phyloP scores from a whole-genome alignment of 2,329 filamentous ascomycete species.

The Calonectria hawksworthii region DNA sequence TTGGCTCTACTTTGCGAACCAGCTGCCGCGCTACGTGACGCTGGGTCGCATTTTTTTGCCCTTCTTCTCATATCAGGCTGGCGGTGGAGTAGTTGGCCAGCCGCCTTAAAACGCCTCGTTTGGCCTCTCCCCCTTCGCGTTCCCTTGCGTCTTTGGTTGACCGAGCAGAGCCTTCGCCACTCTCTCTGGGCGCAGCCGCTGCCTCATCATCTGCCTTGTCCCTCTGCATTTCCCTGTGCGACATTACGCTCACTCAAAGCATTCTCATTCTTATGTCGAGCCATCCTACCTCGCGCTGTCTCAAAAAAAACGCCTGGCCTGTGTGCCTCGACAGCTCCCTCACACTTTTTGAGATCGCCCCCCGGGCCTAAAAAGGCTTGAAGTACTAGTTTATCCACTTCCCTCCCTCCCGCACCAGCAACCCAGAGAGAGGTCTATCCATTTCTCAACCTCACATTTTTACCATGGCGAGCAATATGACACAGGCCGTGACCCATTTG shows the following conservation, averaged over 20 bases:
- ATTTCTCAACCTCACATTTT: not conserved
- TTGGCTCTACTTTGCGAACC: constrained; percentile 2
- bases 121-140: not conserved
- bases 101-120: not conserved
- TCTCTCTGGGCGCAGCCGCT: not conserved
- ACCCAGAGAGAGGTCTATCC: not conserved
- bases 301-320: not conserved
- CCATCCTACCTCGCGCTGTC: not conserved
- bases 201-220: not conserved
- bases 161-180: not conserved
- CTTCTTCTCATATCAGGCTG: not conserved
- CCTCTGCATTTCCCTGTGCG: not conserved
- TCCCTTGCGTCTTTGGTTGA: not conserved
- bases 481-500: not conserved
- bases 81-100: not conserved
- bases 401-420: not conserved
- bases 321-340: not conserved
- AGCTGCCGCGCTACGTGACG: not conserved
- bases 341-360: not conserved
- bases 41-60: constrained; percentile 5
- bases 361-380: not conserved
- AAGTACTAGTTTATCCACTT: not conserved
- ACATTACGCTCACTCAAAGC: not conserved
- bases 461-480: not conserved
- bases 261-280: not conserved